These are phyloP conservation scores for Tolypocladium ovalisporum DNA, from an alignment of 2,329 filamentous ascomycete genomes.

Conservation along the genomic window DNA sequence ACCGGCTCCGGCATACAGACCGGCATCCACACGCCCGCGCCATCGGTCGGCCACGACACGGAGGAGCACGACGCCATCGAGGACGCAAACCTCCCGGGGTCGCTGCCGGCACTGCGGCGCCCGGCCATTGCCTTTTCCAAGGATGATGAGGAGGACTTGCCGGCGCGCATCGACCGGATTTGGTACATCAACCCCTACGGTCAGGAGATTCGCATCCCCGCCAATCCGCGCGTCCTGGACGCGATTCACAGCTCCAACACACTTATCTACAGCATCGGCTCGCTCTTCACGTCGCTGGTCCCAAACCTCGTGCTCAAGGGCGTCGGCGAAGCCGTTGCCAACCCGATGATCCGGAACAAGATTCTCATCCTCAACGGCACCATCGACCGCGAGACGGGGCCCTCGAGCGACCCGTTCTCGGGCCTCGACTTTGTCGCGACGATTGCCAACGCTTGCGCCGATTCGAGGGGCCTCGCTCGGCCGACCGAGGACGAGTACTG, in stretches of 20 bases:
- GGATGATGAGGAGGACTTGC: slow-evolving; percentile 60
- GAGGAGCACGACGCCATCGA: slow-evolving; percentile 56
- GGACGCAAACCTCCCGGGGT: slow-evolving; percentile 73
- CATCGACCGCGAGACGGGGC: slow-evolving; percentile 78
- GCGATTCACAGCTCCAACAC: slow-evolving; percentile 54
- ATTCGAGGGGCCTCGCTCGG: slow-evolving; percentile 44
- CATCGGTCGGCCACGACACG: slow-evolving; percentile 30
- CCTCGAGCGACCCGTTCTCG: slow-evolving; percentile 50
- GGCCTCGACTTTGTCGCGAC: slow-evolving; percentile 76
- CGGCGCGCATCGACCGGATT: slow-evolving; percentile 65
- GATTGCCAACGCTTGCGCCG: slow-evolving; percentile 61
- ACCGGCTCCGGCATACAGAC: slow-evolving; percentile 10
- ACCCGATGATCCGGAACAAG: slow-evolving; percentile 47
- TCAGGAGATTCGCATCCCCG: slow-evolving; percentile 80
- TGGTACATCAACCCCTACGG: slow-evolving; percentile 99
- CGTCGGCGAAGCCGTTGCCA: slow-evolving; percentile 50
- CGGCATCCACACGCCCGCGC: slow-evolving; percentile 16
- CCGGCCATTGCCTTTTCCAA: slow-evolving; percentile 81
- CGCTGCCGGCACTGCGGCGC: slow-evolving; percentile 65
- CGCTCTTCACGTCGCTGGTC: slow-evolving; percentile 79
- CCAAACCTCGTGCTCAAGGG: slow-evolving; percentile 69
- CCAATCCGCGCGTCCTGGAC: slow-evolving; percentile 69
- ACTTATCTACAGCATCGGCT: slow-evolving; percentile 89
- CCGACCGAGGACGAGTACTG: slow-evolving; percentile 38
- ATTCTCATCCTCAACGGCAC: slow-evolving; percentile 78